Percentiles rank a stretch among this genome's conserved stretches.
phyloP scores from a whole-genome alignment of 2,329 filamentous ascomycete species.

The Curvularia lunata region DNA sequence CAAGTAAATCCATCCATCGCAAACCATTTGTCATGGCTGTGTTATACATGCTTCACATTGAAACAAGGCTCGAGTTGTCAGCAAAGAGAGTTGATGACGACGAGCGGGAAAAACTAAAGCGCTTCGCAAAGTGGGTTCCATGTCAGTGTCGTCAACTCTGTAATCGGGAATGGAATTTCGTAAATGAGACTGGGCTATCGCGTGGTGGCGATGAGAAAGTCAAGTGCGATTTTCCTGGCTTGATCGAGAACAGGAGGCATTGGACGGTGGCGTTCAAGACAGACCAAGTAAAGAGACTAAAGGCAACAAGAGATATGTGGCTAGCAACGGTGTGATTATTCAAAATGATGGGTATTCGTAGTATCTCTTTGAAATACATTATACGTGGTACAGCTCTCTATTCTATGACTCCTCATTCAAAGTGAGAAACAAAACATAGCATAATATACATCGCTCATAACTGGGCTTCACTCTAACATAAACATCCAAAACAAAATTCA shows the following conservation, averaged over 20 bases:
- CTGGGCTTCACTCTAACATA: background rate
- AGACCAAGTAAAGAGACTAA: slow-evolving; percentile 4
- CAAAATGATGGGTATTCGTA: background rate
- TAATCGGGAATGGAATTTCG: slow-evolving; percentile 11
- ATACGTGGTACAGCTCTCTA: background rate
- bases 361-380: background rate
- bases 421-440: background rate
- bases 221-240: slow-evolving; percentile 4
- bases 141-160: slow-evolving; percentile 10
- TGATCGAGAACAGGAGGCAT: slow-evolving; percentile 1
- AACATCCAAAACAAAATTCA: background rate
- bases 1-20: slow-evolving; percentile 1
- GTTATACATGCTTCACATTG: slow-evolving; percentile 14
- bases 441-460: background rate
- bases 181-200: slow-evolving; percentile 9
- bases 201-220: background rate
- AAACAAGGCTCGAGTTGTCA: slow-evolving; percentile 2
- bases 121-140: slow-evolving; percentile 11
- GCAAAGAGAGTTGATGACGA: slow-evolving; percentile 7
- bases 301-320: slow-evolving; percentile 10
- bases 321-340: slow-evolving; percentile 1
- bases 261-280: slow-evolving; percentile 10
- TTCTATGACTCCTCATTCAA: background rate
- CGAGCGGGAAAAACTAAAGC: slow-evolving; percentile 13
- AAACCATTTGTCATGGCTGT: slow-evolving; percentile 14